Conservation (phyloP, 805 yeast genomes). For the Ogataea glucozyma region DNA sequence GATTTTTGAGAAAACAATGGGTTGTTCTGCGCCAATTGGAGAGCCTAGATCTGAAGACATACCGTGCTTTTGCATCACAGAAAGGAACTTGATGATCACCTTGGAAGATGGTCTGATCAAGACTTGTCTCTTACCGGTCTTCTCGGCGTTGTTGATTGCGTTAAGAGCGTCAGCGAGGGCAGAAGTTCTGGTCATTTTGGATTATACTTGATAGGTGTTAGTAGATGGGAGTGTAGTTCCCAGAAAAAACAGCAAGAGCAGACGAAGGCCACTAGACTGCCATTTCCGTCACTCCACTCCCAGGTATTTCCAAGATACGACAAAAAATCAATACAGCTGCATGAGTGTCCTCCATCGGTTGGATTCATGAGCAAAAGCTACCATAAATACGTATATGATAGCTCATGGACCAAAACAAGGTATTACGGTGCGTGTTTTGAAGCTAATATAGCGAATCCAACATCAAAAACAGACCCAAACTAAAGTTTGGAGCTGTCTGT, state of each 20-base stretch:
- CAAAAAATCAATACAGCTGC: conserved; percentile 40
- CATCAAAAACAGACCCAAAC: conserved; percentile 13
- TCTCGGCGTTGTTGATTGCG: conserved; percentile 98
- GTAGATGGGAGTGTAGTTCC: conserved; percentile 25
- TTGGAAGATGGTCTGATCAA: conserved; percentile 97
- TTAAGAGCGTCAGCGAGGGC: conserved; percentile 98
- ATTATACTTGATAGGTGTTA: conserved; percentile 21
- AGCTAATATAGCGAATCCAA: conserved; percentile 1
- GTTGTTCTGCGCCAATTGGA: no score
- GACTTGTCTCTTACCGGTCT: conserved; percentile 99
- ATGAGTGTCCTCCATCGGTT: conserved; percentile 44
- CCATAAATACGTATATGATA: background rate
- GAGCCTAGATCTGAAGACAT: conserved; percentile 40
- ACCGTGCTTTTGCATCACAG: conserved; percentile 98
- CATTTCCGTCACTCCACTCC: background rate
- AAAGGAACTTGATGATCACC: conserved; percentile 95
- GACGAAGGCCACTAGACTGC: no score
- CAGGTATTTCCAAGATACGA: conserved; percentile 26
- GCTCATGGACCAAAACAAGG: conserved; percentile 18
- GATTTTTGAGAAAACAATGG: no score
- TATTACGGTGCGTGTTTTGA: conserved; percentile 17
- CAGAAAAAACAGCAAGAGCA: background rate
- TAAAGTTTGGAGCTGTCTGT: conserved; percentile 8
- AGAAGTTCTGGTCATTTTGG: conserved; percentile 93
- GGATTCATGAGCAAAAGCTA: conserved; percentile 46